These are phyloP conservation scores for Diaporthe longicolla DNA, from an alignment of 2,329 filamentous ascomycete species.

Conservation along the genomic window DNA sequence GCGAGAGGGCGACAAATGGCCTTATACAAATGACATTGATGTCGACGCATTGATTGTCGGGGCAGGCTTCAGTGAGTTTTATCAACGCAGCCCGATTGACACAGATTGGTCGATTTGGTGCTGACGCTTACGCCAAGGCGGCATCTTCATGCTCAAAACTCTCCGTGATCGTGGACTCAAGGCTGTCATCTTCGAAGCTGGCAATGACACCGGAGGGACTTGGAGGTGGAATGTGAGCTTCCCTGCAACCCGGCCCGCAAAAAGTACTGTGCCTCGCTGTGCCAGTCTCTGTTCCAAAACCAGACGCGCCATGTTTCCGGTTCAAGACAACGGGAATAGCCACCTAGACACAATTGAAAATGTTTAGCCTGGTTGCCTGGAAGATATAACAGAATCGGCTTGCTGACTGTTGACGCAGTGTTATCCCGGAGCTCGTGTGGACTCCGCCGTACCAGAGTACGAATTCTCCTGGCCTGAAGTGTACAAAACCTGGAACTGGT, in stretches of 20 bases:
- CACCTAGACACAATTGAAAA: too few relatives aligned
- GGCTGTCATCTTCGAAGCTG: constrained; percentile 66
- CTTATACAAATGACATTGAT: constrained; percentile 59
- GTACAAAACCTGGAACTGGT: constrained; percentile 71
- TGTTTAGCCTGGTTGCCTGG: too few relatives aligned
- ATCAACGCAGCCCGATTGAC: not conserved
- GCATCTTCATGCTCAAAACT: constrained; percentile 65
- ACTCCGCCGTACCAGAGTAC: constrained; percentile 68
- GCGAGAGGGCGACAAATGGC: constrained; percentile 52
- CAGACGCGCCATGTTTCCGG: not conserved
- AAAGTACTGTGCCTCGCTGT: not conserved
- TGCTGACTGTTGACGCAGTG: constrained; percentile 44
- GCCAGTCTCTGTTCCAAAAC: not conserved
- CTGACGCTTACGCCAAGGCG: constrained; percentile 48
- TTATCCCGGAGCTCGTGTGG: constrained; percentile 68
- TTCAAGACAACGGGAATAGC: too few relatives aligned
- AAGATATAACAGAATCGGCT: too few relatives aligned
- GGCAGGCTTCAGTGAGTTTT: constrained; percentile 58
- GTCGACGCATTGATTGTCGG: constrained; percentile 61
- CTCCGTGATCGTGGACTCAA: constrained; percentile 65
- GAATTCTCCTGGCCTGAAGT: constrained; percentile 67
- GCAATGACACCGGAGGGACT: constrained; percentile 63
- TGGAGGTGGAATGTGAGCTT: constrained; percentile 65
- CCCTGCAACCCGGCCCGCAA: not conserved
- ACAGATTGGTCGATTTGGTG: not conserved